Percentiles rank a stretch among this genome's conserved stretches.
These are phyloP conservation scores for Salicornia ramosissima DNA, from an alignment of 148 eudicot genomes.

Conservation along the genomic window DNA sequence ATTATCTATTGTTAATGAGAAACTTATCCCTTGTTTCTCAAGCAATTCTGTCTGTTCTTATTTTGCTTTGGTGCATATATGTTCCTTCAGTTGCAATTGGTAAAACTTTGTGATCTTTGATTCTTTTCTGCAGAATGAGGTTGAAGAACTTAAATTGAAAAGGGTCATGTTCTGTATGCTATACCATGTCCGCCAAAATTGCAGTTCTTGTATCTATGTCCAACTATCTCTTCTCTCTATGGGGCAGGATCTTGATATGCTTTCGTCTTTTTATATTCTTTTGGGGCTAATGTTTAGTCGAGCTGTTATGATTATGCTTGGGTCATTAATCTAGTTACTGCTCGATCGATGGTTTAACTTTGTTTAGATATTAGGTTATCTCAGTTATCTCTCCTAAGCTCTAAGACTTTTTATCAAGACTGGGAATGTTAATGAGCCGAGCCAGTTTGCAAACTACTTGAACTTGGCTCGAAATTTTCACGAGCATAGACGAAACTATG, in stretches of 20 bases:
- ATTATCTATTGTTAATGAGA: slow-evolving; percentile 9
- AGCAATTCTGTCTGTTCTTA: neutral
- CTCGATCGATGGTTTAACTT: too few relatives aligned
- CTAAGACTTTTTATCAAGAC: too few relatives aligned
- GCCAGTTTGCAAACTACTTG: too few relatives aligned
- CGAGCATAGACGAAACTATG: too few relatives aligned
- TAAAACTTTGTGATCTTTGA: neutral
- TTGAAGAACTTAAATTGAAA: neutral
- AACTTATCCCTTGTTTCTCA: neutral
- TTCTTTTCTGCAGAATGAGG: slow-evolving; percentile 2
- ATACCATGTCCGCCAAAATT: neutral
- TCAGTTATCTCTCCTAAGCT: too few relatives aligned
- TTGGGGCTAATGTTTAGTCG: neutral
- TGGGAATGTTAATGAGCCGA: too few relatives aligned
- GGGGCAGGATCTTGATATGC: neutral
- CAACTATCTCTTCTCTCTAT: neutral
- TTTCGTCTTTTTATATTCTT: neutral
- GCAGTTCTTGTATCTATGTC: neutral
- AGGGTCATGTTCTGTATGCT: neutral
- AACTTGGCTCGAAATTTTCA: too few relatives aligned
- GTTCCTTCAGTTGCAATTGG: too few relatives aligned
- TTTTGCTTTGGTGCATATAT: neutral
- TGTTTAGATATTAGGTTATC: too few relatives aligned
- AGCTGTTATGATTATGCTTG: too few relatives aligned
- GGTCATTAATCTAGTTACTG: too few relatives aligned